These are phyloP conservation scores for Russula ochroleuca DNA, from an alignment of 768 basidiomycete species.

Conservation along the genomic window DNA sequence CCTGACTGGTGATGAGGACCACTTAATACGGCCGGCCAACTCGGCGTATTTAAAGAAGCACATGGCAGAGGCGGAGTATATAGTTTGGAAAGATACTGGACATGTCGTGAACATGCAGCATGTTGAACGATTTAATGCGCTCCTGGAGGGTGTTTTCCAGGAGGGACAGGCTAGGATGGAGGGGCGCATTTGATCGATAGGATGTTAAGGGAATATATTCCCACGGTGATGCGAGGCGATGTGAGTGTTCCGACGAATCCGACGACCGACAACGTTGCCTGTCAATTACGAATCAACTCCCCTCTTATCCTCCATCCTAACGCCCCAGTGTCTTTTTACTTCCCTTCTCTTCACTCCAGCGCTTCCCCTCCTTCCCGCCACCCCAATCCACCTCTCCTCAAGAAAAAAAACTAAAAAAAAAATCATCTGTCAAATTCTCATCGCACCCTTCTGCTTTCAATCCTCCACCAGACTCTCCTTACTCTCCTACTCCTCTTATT, in stretches of 20 bases:
- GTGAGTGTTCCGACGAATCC: conserved; percentile 11
- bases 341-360: conserved; percentile 3
- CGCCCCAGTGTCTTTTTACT: conserved; percentile 1
- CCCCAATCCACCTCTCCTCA: not conserved
- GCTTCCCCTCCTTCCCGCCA: not conserved
- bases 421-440: conserved; percentile 1
- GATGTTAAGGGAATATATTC: conserved; percentile 1
- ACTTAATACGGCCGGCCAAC: conserved; percentile 50
- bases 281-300: conserved; percentile 16
- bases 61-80: conserved; percentile 55
- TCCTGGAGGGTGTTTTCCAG: conserved; percentile 53
- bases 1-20: conserved; percentile 65
- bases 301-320: not conserved
- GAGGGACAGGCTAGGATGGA: conserved; percentile 28
- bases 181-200: not conserved
- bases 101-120: conserved; percentile 58
- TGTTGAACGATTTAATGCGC: conserved; percentile 46
- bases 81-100: conserved; percentile 58
- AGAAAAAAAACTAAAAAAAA: conserved; percentile 9
- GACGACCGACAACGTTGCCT: conserved; percentile 24
- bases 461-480: conserved; percentile 20
- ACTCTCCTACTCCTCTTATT: conserved; percentile 17
- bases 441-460: conserved; percentile 14
- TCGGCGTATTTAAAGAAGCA: conserved; percentile 48
- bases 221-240: conserved; percentile 23